Evolutionary conservation across 192 early-diverging fungal species (phyloP), one percentile per base, ranked within the genome.

Genomic region (Backusella circina): DNA sequence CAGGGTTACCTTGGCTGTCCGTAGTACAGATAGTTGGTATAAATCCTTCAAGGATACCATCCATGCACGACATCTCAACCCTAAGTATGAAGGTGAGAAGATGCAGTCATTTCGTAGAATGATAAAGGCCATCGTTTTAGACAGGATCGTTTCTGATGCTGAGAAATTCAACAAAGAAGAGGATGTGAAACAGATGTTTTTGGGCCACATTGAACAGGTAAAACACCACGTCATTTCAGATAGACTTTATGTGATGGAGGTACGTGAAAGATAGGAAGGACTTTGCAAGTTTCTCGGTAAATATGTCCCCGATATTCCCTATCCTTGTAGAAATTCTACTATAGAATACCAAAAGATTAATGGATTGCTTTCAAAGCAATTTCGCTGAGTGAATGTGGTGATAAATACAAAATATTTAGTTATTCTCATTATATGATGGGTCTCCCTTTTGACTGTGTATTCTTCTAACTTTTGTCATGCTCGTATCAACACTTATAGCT

Each of bases 271-370:
- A 8, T 79, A 72, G 78, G 72, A 74, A 18, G 67, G 37, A 5
- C 61, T 79, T 10, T 79, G 78, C 26, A 6, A 39, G 28, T 79
- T 79, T 66, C 51, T 79, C 7, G 66, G 47, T 7, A 74, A 79
- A 54, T 30, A 57, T 7, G 67, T 79, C 18, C 77, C 77, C 8
- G 36, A 65, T 23, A 35, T 47, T 13, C 67, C 71, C 13, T 79
- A 35, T n/a, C 77, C 77, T 31, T 65, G 67, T 36, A 47, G 38
- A 5, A 75, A 75, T 65, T 30, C 23, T 23, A 31, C 26, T 1
- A 31, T 23, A 30, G 61, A 65, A 30, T 65, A 23, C 7, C 26
- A 37, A 37, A 37, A n/a, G n/a, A n/a, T n/a, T n/a, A n/a, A n/a
- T n/a, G n/a, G n/a, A n/a, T n/a, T n/a, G n/a, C n/a, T n/a, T n/a